Evolutionary conservation across 768 basidiomycete genomes (phyloP), one percentile per base, ranked within the genome.

Genomic region (Macrolepiota fuliginosa): DNA sequence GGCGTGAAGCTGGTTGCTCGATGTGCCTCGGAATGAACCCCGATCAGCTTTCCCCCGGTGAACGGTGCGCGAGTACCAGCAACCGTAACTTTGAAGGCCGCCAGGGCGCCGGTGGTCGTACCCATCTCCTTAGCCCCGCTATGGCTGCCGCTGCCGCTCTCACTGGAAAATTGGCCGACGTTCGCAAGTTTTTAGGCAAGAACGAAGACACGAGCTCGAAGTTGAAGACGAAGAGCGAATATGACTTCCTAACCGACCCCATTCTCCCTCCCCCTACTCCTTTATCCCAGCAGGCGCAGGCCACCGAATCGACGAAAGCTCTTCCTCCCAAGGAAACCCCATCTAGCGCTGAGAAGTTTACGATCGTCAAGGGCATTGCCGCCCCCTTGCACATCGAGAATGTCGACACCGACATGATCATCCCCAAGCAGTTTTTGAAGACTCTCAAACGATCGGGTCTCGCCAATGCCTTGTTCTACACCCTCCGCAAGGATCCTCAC

Each of bases 11-110:
- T 35, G 94, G 94, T 36, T 96, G 94, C 71, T 96, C 94, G 15
- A 96, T 96, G 94, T 96, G 94, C 76, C 74, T 96, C 66, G 94
- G 93, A 45, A 96, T 96, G 94, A 96, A 96, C 74, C 91, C 93
- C 12, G 94, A 96, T 74, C 92, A 94, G 69, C 79, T 96, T 54
- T 81, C 83, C 17, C 91, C 92, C 1, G 88, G 90, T 13, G 83
- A 89, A 69, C 88, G 94, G 47, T 96, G 94, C 69, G 94, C 94
- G 10, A 93, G 91, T 66, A 96, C 94, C 39, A 93, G 91, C 68
- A 95, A 96, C 76, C 86, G 94, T 62, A 96, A 96, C 77, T 95
- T 96, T 66, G 92, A 96, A 76, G 93, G 92, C 54, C 87, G 94
- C 73, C 83, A 94, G 80, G 84, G 94, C 64, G 84, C 92, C 42